Conservation (phyloP, 345 rosid species). For the Barbarea vulgaris region DNA sequence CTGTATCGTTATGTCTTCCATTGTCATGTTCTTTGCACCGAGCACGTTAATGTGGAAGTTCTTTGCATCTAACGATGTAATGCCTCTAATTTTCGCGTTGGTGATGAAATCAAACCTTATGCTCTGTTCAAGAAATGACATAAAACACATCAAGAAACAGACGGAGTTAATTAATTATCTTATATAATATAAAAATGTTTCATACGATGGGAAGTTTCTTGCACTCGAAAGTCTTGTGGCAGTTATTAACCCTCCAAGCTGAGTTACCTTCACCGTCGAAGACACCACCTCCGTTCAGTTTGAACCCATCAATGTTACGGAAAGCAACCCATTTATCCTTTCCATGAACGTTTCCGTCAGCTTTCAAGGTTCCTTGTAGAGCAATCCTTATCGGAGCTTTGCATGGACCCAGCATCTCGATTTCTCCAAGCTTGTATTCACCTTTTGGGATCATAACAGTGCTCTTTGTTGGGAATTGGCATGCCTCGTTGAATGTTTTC, state of each 20-base stretch:
- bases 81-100: slow-evolving; percentile 38
- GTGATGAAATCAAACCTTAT: slow-evolving; percentile 49
- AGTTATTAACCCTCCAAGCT: slow-evolving; percentile 53
- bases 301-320: slow-evolving; percentile 46
- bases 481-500: slow-evolving; percentile 38
- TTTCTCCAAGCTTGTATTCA: slow-evolving; percentile 30
- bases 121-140: slow-evolving; percentile 42
- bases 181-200: background rate
- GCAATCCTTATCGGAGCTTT: slow-evolving; percentile 30
- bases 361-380: slow-evolving; percentile 30
- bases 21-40: slow-evolving; percentile 51
- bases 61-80: slow-evolving; percentile 55
- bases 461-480: slow-evolving; percentile 21
- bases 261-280: slow-evolving; percentile 67
- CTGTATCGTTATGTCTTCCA: slow-evolving; percentile 33
- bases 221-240: slow-evolving; percentile 34
- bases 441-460: slow-evolving; percentile 37
- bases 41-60: slow-evolving; percentile 56
- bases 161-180: background rate
- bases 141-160: background rate
- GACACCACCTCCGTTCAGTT: slow-evolving; percentile 58
- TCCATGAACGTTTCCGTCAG: slow-evolving; percentile 16
- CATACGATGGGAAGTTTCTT: slow-evolving; percentile 40
- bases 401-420: slow-evolving; percentile 38
- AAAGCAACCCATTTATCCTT: slow-evolving; percentile 53